Conservation (phyloP, 2,329 filamentous ascomycete species). For the Trichoderma hamatum region DNA sequence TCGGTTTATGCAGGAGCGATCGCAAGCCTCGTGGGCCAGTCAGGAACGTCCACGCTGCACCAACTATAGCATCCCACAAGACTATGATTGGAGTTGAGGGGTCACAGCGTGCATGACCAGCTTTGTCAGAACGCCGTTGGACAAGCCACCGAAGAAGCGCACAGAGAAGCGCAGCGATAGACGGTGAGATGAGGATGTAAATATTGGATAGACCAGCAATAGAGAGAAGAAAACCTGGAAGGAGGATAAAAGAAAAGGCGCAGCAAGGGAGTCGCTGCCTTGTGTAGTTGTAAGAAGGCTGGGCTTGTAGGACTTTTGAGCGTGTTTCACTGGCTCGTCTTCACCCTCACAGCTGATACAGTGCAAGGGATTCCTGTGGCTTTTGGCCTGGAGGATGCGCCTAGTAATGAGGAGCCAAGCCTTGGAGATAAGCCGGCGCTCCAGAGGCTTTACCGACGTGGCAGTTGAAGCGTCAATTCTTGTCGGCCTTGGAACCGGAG, state of each 20-base stretch:
- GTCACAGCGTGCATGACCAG: conserved; percentile 29
- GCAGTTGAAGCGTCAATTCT: conserved; percentile 14
- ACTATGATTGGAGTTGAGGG: conserved; percentile 30
- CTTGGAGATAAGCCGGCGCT: conserved; percentile 9
- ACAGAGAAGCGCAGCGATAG: neutral
- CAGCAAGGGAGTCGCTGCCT: conserved; percentile 4
- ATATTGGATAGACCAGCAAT: neutral
- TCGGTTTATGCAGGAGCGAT: conserved; percentile 29
- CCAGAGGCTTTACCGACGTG: conserved; percentile 1
- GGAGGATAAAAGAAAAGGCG: conserved; percentile 13
- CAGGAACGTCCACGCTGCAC: conserved; percentile 33
- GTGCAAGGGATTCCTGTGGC: neutral
- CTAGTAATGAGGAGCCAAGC: conserved; percentile 14
- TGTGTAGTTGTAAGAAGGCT: conserved; percentile 18
- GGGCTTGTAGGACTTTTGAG: conserved; percentile 25
- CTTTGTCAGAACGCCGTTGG: conserved; percentile 21
- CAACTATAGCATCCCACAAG: conserved; percentile 29
- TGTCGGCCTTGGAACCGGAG: neutral
- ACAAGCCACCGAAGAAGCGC: conserved; percentile 2
- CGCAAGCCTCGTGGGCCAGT: conserved; percentile 32
- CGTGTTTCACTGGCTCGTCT: conserved; percentile 5
- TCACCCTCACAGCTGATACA: conserved; percentile 12
- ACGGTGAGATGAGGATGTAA: neutral
- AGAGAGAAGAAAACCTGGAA: neutral
- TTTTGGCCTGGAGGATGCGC: conserved; percentile 11